Evolutionary conservation across 2,329 filamentous ascomycete genomes (phyloP).

Genomic region (Dactylellina haptotyla): DNA sequence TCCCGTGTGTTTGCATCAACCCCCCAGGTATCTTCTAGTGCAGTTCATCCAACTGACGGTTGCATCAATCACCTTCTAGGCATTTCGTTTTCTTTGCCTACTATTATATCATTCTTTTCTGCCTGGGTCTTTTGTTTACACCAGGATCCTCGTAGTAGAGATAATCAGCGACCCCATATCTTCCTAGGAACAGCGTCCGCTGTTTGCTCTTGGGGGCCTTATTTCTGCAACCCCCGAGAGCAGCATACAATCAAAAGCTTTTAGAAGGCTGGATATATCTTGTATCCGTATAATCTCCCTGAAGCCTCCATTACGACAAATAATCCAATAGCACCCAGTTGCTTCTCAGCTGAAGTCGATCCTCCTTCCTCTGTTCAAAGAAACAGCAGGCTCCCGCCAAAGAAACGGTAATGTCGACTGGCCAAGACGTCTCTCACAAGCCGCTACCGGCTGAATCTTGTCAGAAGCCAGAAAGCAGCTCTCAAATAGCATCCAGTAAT

Average conservation of each 20-base stretch:
- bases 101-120: not conserved
- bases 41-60: no score
- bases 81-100: not conserved
- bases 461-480: not conserved
- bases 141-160: not conserved
- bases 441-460: conserved; percentile 16
- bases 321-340: conserved; percentile 27
- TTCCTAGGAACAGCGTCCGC: not conserved
- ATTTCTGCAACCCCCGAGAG: conserved; percentile 7
- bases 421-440: conserved; percentile 11
- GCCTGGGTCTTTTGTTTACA: not conserved
- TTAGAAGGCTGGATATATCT: no score
- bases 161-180: not conserved
- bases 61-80: not conserved
- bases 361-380: not conserved
- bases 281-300: no score
- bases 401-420: conserved; percentile 18
- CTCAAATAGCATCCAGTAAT: conserved; percentile 5
- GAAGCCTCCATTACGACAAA: no score
- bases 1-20: no score
- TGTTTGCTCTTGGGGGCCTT: not conserved
- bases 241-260: not conserved
- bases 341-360: conserved; percentile 30
- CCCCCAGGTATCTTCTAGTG: no score
- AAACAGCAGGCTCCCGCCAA: not conserved